Evolutionary conservation across 805 yeast genomes (phyloP).

Genomic region (Kazachstania kunashirensis): DNA sequence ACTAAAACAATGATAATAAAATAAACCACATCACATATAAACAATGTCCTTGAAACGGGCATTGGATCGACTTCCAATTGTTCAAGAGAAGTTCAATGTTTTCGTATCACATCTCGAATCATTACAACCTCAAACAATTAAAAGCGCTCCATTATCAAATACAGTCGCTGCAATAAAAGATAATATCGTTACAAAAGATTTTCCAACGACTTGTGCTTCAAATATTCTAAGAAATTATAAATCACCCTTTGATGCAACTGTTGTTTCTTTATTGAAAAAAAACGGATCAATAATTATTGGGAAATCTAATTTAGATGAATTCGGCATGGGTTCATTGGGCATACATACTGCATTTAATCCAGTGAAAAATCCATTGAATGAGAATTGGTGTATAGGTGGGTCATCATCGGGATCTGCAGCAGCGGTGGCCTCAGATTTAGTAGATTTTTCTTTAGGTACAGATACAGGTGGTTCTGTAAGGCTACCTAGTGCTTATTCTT

Average conservation of each 20-base stretch:
- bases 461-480: slow-evolving; percentile 98
- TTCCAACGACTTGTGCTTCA: slow-evolving; percentile 77
- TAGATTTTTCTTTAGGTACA: slow-evolving; percentile 75
- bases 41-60: slow-evolving; percentile 3
- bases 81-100: slow-evolving; percentile 30
- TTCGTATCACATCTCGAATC: slow-evolving; percentile 32
- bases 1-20: no score
- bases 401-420: slow-evolving; percentile 97
- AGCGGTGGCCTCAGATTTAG: slow-evolving; percentile 61
- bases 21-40: background rate
- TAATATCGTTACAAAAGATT: slow-evolving; percentile 57
- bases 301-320: slow-evolving; percentile 89
- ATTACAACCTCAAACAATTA: slow-evolving; percentile 7
- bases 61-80: slow-evolving; percentile 9
- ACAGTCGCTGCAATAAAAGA: slow-evolving; percentile 57
- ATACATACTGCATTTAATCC: slow-evolving; percentile 49
- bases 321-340: slow-evolving; percentile 89
- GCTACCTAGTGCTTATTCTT: slow-evolving; percentile 82
- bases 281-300: slow-evolving; percentile 55
- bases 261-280: slow-evolving; percentile 41
- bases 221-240: slow-evolving; percentile 44
- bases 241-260: slow-evolving; percentile 80
- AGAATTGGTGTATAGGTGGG: slow-evolving; percentile 52
- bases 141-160: slow-evolving; percentile 21
- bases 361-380: slow-evolving; percentile 39